Percentiles rank a stretch among this genome's conserved stretches.
Evolutionary conservation across 2,329 filamentous ascomycete genomes (phyloP).

Genomic region (Trichoderma gracile): DNA sequence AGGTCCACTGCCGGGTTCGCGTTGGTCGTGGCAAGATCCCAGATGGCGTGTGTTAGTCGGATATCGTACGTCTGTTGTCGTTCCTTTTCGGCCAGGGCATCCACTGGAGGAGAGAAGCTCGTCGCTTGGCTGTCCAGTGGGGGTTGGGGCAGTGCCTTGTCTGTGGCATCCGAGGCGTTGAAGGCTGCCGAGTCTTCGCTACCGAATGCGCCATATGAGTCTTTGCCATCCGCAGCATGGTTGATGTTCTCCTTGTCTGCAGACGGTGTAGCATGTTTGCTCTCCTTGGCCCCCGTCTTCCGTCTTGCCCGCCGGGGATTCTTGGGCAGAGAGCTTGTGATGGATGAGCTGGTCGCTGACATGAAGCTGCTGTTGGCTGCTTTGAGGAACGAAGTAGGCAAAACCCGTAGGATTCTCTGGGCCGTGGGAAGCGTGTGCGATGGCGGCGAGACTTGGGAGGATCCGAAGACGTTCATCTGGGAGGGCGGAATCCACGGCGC

Average conservation of each 20-base stretch:
- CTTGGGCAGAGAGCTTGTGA: constrained; percentile 76
- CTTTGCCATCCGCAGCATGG: constrained; percentile 34
- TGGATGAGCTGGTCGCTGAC: constrained; percentile 82
- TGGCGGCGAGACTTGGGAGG: constrained; percentile 72
- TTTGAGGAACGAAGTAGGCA: constrained; percentile 88
- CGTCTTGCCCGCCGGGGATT: constrained; percentile 61
- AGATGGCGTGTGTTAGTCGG: constrained; percentile 87
- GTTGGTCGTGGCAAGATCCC: constrained; percentile 86
- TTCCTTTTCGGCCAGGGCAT: constrained; percentile 67
- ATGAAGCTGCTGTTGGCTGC: constrained; percentile 96
- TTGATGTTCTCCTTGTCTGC: constrained; percentile 55
- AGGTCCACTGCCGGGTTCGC: constrained; percentile 94
- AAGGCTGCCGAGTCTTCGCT: constrained; percentile 32
- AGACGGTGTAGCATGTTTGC: constrained; percentile 40
- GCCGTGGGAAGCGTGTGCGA: constrained; percentile 86
- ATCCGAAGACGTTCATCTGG: constrained; percentile 78
- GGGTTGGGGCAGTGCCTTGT: constrained; percentile 44
- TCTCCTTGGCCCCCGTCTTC: constrained; percentile 48
- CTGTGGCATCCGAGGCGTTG: constrained; percentile 50
- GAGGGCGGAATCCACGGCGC: constrained; percentile 98
- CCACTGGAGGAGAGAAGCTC: constrained; percentile 55
- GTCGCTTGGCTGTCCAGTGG: constrained; percentile 35
- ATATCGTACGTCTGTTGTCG: constrained; percentile 76
- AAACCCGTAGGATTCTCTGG: constrained; percentile 83
- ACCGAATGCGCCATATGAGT: constrained; percentile 30